These are phyloP conservation scores for Filobasidium wieringae DNA, from an alignment of 768 basidiomycete genomes.

Conservation along the genomic window DNA sequence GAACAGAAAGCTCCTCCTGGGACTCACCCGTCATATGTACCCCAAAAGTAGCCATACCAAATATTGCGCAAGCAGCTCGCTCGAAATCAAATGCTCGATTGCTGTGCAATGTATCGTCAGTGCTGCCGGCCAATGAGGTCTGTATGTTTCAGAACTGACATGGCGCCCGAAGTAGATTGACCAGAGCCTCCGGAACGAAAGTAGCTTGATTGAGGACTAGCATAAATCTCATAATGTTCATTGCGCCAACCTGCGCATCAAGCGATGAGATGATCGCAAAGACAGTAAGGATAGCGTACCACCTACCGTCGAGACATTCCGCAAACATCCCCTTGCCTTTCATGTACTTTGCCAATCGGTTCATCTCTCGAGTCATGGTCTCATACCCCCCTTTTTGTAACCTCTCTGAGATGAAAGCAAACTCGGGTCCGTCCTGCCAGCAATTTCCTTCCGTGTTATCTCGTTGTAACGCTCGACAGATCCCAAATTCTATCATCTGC, in stretches of 20 bases:
- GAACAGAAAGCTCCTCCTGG: background rate
- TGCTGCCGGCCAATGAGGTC: too few relatives aligned
- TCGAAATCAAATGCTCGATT: conserved; percentile 84
- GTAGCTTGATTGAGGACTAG: conserved; percentile 47
- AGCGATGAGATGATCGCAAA: conserved; percentile 48
- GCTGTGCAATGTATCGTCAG: conserved; percentile 4
- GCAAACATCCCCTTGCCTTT: conserved; percentile 31
- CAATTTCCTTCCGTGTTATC: conserved; percentile 28
- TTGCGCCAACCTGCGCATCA: conserved; percentile 69
- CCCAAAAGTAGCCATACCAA: conserved; percentile 82
- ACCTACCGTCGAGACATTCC: conserved; percentile 36
- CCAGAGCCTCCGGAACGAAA: conserved; percentile 18
- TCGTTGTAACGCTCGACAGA: background rate
- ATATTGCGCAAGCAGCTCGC: conserved; percentile 72
- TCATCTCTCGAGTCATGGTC: conserved; percentile 26
- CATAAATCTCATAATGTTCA: conserved; percentile 58
- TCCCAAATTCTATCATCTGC: conserved; percentile 2
- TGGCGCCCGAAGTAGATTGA: background rate
- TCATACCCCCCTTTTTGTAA: conserved; percentile 47
- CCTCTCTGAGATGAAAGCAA: conserved; percentile 2
- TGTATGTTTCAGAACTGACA: background rate
- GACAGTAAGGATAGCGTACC: conserved; percentile 20
- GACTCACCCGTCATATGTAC: conserved; percentile 62
- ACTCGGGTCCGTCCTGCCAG: conserved; percentile 26
- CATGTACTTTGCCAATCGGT: conserved; percentile 33